These are phyloP conservation scores for Pichia kudriavzevii DNA, from an alignment of 1,139 yeast genomes.

Conservation along the genomic window DNA sequence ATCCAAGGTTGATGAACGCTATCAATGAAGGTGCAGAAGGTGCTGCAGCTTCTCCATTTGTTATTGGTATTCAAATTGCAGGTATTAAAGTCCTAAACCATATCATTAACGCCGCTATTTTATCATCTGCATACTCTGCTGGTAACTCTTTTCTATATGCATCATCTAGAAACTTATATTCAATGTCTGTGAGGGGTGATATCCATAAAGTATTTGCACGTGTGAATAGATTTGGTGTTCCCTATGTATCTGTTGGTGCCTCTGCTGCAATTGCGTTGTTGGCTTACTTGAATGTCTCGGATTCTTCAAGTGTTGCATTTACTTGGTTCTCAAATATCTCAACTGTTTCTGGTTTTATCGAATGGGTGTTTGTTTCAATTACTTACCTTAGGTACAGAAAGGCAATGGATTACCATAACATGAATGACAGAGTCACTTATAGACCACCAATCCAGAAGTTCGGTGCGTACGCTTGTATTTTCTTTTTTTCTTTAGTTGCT, in stretches of 20 bases:
- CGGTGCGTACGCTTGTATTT: conserved; percentile 39
- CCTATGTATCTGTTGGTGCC: conserved; percentile 37
- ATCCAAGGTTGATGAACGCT: conserved; percentile 31
- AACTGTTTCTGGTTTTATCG: conserved; percentile 31
- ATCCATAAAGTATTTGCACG: conserved; percentile 54
- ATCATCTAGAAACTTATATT: conserved; percentile 48
- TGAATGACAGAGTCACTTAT: conserved; percentile 41
- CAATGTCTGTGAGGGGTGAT: conserved; percentile 51
- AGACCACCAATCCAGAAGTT: conserved; percentile 37
- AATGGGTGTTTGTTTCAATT: conserved; percentile 32
- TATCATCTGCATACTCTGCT: conserved; percentile 34
- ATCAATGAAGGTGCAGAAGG: conserved; percentile 22
- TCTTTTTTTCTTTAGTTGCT: conserved; percentile 38
- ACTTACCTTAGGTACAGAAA: conserved; percentile 44
- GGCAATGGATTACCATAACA: conserved; percentile 34
- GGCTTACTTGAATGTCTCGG: conserved; percentile 27
- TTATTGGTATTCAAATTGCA: conserved; percentile 36
- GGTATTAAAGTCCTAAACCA: conserved; percentile 30
- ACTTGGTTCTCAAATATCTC: conserved; percentile 32
- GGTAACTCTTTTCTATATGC: conserved; percentile 42
- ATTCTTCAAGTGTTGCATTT: conserved; percentile 27
- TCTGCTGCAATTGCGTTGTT: conserved; percentile 34
- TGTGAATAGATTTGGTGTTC: conserved; percentile 56
- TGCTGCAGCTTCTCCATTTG: conserved; percentile 37
- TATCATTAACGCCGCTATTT: conserved; percentile 34